A percentile compares a stretch with the other conserved stretches of the same genome.
Conservation (phyloP, 345 rosid genomes). For the Gynandropsis gynandra region DNA sequence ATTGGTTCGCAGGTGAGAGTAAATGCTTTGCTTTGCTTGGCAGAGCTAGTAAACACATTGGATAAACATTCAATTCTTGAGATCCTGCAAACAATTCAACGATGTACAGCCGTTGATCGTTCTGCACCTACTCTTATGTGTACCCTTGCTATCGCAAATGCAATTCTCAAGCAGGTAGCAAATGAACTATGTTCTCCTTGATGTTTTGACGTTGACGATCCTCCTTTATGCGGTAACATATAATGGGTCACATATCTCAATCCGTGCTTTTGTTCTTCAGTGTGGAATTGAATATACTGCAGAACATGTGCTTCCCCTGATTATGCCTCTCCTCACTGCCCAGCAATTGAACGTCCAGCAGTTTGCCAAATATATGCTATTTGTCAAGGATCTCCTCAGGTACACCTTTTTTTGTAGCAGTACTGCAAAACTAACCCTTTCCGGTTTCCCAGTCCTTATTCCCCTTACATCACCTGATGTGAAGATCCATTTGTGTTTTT, state of each 20-base stretch:
- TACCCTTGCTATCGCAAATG: conserved; percentile 85
- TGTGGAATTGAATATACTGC: conserved; percentile 82
- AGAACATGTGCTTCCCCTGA: conserved; percentile 82
- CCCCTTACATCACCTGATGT: neutral
- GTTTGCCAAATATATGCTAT: conserved; percentile 89
- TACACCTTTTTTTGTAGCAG: conserved; percentile 19
- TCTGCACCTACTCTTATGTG: conserved; percentile 98
- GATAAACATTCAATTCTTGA: conserved; percentile 70
- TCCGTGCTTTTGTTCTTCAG: conserved; percentile 32
- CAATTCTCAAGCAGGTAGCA: conserved; percentile 75
- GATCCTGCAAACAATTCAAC: conserved; percentile 78
- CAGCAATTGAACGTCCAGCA: conserved; percentile 90
- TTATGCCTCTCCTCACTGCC: conserved; percentile 82
- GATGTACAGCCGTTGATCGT: conserved; percentile 90
- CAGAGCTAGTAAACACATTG: conserved; percentile 59
- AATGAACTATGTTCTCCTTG: neutral
- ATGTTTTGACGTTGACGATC: neutral
- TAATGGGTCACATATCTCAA: conserved; percentile 9
- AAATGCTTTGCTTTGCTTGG: conserved; percentile 84
- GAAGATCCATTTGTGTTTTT: conserved; percentile 6
- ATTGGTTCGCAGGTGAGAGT: conserved; percentile 68
- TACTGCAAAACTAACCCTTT: neutral
- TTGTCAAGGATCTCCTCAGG: conserved; percentile 91
- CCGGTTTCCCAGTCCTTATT: neutral
- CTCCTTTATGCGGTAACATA: neutral